Conservation (phyloP, 2,329 filamentous ascomycete species). For the Fusarium miscanthi region DNA sequence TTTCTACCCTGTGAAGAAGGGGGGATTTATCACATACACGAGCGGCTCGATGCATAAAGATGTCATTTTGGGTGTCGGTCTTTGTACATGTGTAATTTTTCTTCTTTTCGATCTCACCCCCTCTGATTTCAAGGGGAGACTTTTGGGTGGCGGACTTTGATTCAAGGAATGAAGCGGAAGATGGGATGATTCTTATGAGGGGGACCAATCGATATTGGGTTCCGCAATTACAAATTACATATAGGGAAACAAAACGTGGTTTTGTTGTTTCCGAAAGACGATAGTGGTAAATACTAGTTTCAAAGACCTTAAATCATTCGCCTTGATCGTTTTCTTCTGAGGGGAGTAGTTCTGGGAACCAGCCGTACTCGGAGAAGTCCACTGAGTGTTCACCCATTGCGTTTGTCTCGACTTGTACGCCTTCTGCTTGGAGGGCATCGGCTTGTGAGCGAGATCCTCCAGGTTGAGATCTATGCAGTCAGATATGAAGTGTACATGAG, state of each 20-base stretch:
- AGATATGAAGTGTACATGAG: background rate
- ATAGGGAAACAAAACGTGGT: conserved; percentile 22
- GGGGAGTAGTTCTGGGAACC: conserved; percentile 65
- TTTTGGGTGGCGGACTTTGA: conserved; percentile 27
- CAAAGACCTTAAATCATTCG: conserved; percentile 21
- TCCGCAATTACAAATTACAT: conserved; percentile 43
- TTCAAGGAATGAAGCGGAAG: conserved; percentile 43
- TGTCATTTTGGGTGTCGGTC: conserved; percentile 35
- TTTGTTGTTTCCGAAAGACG: conserved; percentile 14
- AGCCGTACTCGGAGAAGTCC: conserved; percentile 63
- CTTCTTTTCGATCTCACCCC: conserved; percentile 6
- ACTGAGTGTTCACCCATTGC: conserved; percentile 64
- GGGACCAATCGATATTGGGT: conserved; percentile 22
- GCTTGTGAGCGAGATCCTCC: conserved; percentile 63
- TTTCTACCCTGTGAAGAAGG: conserved; percentile 21
- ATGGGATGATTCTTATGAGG: conserved; percentile 45
- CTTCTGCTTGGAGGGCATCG: conserved; percentile 61
- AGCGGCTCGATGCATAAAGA: conserved; percentile 42
- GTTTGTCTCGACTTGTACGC: conserved; percentile 60
- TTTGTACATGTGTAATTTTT: conserved; percentile 34
- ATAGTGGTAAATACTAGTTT: conserved; percentile 48
- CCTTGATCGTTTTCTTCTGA: conserved; percentile 51
- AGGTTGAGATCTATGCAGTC: conserved; percentile 58
- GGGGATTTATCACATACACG: conserved; percentile 42
- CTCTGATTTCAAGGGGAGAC: background rate